Conservation (phyloP, 805 yeast species). For the Kluyveromyces dobzhanskii region DNA sequence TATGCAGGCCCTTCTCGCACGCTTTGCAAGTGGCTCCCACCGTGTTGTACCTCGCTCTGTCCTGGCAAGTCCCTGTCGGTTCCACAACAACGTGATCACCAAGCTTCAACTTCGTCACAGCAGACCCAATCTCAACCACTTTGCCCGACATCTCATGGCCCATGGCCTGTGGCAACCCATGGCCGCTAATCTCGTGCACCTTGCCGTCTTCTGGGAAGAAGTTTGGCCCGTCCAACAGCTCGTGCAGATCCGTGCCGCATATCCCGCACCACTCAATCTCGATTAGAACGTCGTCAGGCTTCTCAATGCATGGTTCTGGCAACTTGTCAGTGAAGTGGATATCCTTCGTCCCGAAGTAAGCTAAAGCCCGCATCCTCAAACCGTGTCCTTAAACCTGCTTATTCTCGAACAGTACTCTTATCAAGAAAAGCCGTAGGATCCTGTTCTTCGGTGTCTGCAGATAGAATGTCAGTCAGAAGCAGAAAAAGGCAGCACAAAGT, state of each 20-base stretch:
- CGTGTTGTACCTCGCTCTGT: slow-evolving; percentile 31
- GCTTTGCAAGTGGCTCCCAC: slow-evolving; percentile 34
- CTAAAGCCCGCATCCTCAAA: slow-evolving; percentile 41
- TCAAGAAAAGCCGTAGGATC: too few species aligned
- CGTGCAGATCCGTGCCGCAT: slow-evolving; percentile 57
- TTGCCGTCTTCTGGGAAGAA: slow-evolving; percentile 39
- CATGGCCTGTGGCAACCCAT: slow-evolving; percentile 36
- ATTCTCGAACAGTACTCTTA: too few species aligned
- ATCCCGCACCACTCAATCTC: slow-evolving; percentile 48
- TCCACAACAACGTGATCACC: slow-evolving; percentile 60
- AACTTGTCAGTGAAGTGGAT: slow-evolving; percentile 33
- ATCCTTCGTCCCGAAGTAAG: slow-evolving; percentile 39
- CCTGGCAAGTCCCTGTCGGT: slow-evolving; percentile 52
- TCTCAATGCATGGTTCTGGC: slow-evolving; percentile 30
- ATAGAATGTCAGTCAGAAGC: too few species aligned
- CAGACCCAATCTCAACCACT: slow-evolving; percentile 37
- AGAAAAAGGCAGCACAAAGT: too few species aligned
- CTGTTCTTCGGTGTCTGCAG: too few species aligned
- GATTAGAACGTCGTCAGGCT: slow-evolving; percentile 35
- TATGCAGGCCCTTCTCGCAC: slow-evolving; percentile 42
- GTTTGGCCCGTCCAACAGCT: slow-evolving; percentile 49
- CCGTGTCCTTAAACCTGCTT: neutral
- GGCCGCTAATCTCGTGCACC: slow-evolving; percentile 33
- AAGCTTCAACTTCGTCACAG: slow-evolving; percentile 34
- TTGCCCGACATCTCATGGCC: slow-evolving; percentile 51